Base-by-base conservation (phyloP, 2,329 filamentous ascomycete species). In the Thelonectria rubi region DNA sequence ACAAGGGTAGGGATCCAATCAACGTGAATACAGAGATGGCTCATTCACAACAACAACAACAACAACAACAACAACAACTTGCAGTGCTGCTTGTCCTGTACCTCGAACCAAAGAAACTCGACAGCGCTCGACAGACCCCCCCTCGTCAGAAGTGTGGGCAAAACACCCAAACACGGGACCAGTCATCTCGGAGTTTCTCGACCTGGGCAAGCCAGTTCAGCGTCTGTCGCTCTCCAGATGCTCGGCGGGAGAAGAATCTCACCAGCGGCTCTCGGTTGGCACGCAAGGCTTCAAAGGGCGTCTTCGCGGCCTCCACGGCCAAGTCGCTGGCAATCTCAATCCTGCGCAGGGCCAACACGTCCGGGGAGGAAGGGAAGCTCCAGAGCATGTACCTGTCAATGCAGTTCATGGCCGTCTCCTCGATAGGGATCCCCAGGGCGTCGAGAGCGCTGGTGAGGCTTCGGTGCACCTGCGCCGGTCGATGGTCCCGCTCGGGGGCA, bases 121-220 rank as follows among this genome's bases (percentile, higher is more conserved):
- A 37, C 34, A 37, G 6, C 12, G 9, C 12, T 15, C 34, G 11
- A 7, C 34, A 14, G 4, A 15, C 12, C 34, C 15, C n/a, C 34
- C 34, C 34, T 37, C 34, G 5, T 37, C 34, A 4, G 30, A 21
- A 40, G 10, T 9, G 18, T 55, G 43, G 12, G 59, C 54, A 53
- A 58, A 64, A 17, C 58, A 17, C 10, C 62, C 60, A 47, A 63
- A 65, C 9, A 65, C 47, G 1, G 62, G 60, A n/a, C 62, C 55
- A 2, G 56, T 58, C 63, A 60, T 63, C 24, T 60, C 54, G 63
- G 24, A 65, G 63, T 63, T 65, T 65, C 53, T 65, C 63, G 11
- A 65, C 63, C 60, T 63, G 18, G 2, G 3, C 15, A 24, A n/a
- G 18, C 43, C 8, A 46, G 55, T 15, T n/a, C 6, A 50, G 34